Evolutionary conservation across 1,284 basidiomycete genomes (phyloP), one percentile per base, ranked within the genome.

Genomic region (Apiotrichum brassicae): DNA sequence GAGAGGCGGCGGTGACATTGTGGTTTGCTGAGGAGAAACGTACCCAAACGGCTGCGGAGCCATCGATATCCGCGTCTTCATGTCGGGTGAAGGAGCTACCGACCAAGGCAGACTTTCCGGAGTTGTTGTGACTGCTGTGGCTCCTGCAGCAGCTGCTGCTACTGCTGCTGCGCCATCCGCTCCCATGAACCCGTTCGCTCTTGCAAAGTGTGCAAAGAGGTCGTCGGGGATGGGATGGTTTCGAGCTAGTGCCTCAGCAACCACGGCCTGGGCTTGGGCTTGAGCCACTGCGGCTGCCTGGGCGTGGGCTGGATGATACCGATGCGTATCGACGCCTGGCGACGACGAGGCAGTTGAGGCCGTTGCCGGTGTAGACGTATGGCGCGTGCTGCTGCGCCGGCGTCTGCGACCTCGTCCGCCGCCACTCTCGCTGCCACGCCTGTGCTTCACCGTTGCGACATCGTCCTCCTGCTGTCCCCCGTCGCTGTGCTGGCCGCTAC

Each of bases 191-290:
- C 26, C 25, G 28, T 49, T 28, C 5, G 40, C 40, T 4, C 40
- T 40, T 18, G 40, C 41, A 33, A 49, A 49, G 32, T 49, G 47
- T 6, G 47, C 41, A 25, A 49, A 49, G 3, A 49, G 26, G n/a
- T 49, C 40, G 16, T 49, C 40, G 24, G 40, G 40, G 13, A 42
- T 42, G 6, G 40, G 26, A 14, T 14, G 13, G 13, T 42, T 42
- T n/a, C 40, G 40, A 5, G 40, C 40, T 14, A 42, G 14, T 7
- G 40, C 40, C 26, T 42, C 40, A 11, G 40, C 40, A 2, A 28
- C 40, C 5, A 42, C 14, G 7, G 40, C 40, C 34, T 48, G 32
- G 13, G 39, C 40, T 16, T 34, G 38, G 6, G 30, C 32, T 37
- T 20, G 46, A 23, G 35, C 39, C 18, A 28, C 28, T 18, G 38